Percentiles rank a stretch among this genome's conserved stretches.
phyloP scores from a whole-genome alignment of 495 filamentous ascomycete species.

The Xylaria intraflava region DNA sequence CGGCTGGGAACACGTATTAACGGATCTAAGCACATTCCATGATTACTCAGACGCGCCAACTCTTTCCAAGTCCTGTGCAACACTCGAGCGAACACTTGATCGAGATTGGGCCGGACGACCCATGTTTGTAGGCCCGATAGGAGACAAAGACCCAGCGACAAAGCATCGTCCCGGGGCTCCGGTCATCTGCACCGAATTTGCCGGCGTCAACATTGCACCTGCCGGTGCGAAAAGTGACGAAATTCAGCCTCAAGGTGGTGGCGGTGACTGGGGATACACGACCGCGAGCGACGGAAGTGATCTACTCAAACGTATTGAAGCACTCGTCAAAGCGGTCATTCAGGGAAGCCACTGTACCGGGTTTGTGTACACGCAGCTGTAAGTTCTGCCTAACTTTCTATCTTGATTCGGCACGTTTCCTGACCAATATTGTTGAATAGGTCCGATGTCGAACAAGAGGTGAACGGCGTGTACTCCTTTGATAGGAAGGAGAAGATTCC shows the following conservation, averaged over 20 bases:
- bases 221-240: slow-evolving; percentile 19
- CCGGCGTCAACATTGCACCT: slow-evolving; percentile 53
- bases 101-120: slow-evolving; percentile 35
- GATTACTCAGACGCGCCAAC: slow-evolving; percentile 50
- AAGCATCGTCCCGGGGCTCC: slow-evolving; percentile 44
- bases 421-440: slow-evolving; percentile 9
- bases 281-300: slow-evolving; percentile 28
- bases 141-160: slow-evolving; percentile 34
- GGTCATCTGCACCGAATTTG: slow-evolving; percentile 53
- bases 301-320: slow-evolving; percentile 24
- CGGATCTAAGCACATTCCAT: slow-evolving; percentile 55
- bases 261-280: slow-evolving; percentile 33
- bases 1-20: slow-evolving; percentile 55
- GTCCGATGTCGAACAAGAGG: slow-evolving; percentile 58
- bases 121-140: slow-evolving; percentile 43
- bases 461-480: slow-evolving; percentile 59
- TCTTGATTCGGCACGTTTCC: background rate
- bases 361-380: slow-evolving; percentile 33
- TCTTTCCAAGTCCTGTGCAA: slow-evolving; percentile 42
- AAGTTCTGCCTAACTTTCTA: slow-evolving; percentile 1
- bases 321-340: slow-evolving; percentile 23
- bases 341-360: slow-evolving; percentile 21
- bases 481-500: slow-evolving; percentile 46
- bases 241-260: slow-evolving; percentile 11
- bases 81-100: slow-evolving; percentile 40